phyloP scores from a whole-genome alignment of 495 filamentous ascomycete genomes.

The Ramalina intermedia region DNA sequence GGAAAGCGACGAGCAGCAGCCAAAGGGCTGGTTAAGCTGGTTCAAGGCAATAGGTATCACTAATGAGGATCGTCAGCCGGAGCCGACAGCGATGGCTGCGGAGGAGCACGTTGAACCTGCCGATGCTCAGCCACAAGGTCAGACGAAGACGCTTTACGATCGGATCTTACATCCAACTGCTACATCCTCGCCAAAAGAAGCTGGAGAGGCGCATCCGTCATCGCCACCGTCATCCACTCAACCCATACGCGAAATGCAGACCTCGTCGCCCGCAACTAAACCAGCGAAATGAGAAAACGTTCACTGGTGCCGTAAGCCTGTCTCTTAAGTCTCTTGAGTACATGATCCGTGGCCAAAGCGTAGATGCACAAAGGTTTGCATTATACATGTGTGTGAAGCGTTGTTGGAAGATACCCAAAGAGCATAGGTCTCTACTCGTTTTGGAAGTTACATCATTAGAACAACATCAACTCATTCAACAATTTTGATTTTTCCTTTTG shows the following conservation, averaged over 20 bases:
- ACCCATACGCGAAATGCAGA: not conserved
- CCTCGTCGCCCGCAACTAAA: not conserved
- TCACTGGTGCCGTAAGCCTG: not conserved
- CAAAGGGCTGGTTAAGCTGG: conserved; percentile 17
- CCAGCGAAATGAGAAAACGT: not conserved
- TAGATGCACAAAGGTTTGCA: not conserved
- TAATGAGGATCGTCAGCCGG: not conserved
- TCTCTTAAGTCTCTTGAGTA: not conserved
- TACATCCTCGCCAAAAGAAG: not conserved
- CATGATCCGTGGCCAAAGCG: not conserved
- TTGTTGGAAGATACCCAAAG: not conserved
- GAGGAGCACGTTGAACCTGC: not conserved
- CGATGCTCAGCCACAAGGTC: not conserved
- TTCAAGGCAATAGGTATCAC: not conserved
- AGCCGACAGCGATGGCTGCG: conserved; percentile 11
- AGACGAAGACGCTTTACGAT: not conserved
- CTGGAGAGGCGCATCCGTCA: not conserved
- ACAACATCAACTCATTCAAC: not conserved
- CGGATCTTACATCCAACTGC: not conserved
- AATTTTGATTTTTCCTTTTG: not conserved
- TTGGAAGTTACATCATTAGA: not conserved
- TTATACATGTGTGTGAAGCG: not conserved
- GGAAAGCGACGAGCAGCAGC: conserved; percentile 16
- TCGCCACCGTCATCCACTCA: not conserved
- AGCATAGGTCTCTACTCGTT: conserved; percentile 8